Evolutionary conservation across 306 rosid species (phyloP).

Genomic region (barrel medic (Medicago truncatula)): DNA sequence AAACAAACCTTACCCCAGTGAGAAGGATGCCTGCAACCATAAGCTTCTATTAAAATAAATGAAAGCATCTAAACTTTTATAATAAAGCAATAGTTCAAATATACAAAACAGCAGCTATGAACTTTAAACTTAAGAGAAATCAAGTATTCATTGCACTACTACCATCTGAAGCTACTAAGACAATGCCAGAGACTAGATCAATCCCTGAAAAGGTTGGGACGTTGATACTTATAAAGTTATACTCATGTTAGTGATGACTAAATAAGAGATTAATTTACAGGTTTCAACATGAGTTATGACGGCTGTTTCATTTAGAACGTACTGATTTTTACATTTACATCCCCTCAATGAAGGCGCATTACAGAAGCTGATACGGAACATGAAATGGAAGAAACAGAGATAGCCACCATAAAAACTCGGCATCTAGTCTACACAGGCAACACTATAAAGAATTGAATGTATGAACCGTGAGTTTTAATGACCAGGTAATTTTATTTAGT

Average conservation of each 20-base stretch:
- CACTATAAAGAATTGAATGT: constrained; percentile 19
- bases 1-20: constrained; percentile 99
- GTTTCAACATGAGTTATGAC: neutral
- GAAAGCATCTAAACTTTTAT: neutral
- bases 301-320: constrained; percentile 23
- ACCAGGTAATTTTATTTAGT: neutral
- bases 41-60: constrained; percentile 44
- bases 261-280: neutral
- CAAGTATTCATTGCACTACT: neutral
- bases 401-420: constrained; percentile 30
- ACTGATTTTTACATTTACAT: neutral
- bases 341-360: constrained; percentile 22
- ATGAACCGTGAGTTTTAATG: constrained; percentile 1
- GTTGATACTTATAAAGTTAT: constrained; percentile 1
- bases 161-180: constrained; percentile 3
- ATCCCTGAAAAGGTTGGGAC: constrained; percentile 7
- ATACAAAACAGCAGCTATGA: constrained; percentile 9
- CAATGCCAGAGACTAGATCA: neutral
- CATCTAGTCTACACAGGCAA: constrained; percentile 6
- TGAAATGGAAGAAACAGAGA: constrained; percentile 11
- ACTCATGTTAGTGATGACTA: neutral
- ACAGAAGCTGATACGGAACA: constrained; percentile 28
- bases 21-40: constrained; percentile 90
- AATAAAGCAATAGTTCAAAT: constrained; percentile 5
- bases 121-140: constrained; percentile 6